phyloP scores from a whole-genome alignment of 139 green algal species.

The Haematococcus lacustris region DNA sequence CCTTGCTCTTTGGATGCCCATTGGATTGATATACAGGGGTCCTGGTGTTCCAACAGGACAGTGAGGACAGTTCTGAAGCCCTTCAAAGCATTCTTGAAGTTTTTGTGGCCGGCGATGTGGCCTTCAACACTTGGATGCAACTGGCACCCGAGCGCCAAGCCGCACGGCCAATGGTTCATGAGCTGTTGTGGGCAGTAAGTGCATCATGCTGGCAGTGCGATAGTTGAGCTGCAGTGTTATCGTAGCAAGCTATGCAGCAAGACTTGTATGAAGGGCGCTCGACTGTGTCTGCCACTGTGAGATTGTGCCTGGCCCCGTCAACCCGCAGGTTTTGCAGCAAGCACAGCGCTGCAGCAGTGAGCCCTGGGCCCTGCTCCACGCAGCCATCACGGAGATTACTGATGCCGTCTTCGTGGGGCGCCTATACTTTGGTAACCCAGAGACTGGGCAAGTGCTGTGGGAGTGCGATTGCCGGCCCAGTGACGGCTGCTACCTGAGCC shows the following conservation, averaged over 20 bases:
- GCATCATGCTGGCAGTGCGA: not conserved
- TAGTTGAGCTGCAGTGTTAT: slow-evolving; percentile 20
- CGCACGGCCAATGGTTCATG: slow-evolving; percentile 36
- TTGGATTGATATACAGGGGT: not conserved
- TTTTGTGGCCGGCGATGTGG: slow-evolving; percentile 3
- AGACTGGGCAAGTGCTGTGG: slow-evolving; percentile 48
- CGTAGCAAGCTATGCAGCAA: not conserved
- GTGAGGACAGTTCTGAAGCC: not conserved
- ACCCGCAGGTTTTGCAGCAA: slow-evolving; percentile 44
- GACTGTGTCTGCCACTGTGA: not conserved
- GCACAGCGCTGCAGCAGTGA: slow-evolving; percentile 39
- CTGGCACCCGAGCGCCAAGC: not conserved
- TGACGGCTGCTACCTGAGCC: slow-evolving; percentile 56
- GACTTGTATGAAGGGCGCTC: not conserved
- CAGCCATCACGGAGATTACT: slow-evolving; percentile 55
- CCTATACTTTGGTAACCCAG: slow-evolving; percentile 56
- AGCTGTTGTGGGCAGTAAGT: slow-evolving; percentile 38
- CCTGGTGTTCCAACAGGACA: not conserved
- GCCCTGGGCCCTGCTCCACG: slow-evolving; percentile 54
- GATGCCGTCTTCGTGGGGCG: slow-evolving; percentile 49
- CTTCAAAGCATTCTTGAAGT: not conserved
- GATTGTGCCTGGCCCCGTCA: not conserved
- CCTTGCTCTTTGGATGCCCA: no score
- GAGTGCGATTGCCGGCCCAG: slow-evolving; percentile 70
- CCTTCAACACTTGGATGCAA: slow-evolving; percentile 15